phyloP scores from a whole-genome alignment of 345 rosid genomes.

The Populus davidiana region DNA sequence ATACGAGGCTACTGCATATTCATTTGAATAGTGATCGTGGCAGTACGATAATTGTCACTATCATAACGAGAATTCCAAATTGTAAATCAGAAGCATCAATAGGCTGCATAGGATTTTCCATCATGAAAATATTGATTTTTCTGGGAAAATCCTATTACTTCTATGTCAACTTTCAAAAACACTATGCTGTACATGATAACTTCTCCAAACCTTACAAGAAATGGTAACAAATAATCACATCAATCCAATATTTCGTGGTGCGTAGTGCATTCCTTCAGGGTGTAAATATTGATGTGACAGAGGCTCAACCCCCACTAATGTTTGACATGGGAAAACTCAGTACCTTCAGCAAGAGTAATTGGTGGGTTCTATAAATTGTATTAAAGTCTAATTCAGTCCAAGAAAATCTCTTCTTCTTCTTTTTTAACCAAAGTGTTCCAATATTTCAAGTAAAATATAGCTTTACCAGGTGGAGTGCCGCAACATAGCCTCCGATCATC shows the following conservation, averaged over 20 bases:
- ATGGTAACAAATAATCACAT: constrained; percentile 3
- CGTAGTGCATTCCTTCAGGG: constrained; percentile 13
- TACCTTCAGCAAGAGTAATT: constrained; percentile 2
- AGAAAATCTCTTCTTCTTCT: not conserved
- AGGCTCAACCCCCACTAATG: constrained; percentile 15
- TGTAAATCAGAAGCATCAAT: not conserved
- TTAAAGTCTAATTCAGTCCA: not conserved
- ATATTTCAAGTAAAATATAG: not conserved
- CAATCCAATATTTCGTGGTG: constrained; percentile 16
- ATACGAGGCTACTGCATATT: too few species aligned
- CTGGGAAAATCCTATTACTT: not conserved
- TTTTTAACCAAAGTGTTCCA: not conserved
- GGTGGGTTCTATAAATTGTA: not conserved
- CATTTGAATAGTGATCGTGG: not conserved
- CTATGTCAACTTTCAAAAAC: not conserved
- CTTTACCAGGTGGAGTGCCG: constrained; percentile 95
- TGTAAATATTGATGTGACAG: constrained; percentile 22
- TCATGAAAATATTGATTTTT: not conserved
- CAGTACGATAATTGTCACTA: not conserved
- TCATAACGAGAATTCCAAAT: not conserved
- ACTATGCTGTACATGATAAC: not conserved
- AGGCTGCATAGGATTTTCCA: not conserved
- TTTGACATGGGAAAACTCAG: constrained; percentile 21
- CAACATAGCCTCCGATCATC: constrained; percentile 95
- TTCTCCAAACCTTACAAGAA: constrained; percentile 15